Evolutionary conservation across 306 rosid genomes (phyloP), one percentile per base, ranked within the genome.

Genomic region (Dalbergia oliveri): DNA sequence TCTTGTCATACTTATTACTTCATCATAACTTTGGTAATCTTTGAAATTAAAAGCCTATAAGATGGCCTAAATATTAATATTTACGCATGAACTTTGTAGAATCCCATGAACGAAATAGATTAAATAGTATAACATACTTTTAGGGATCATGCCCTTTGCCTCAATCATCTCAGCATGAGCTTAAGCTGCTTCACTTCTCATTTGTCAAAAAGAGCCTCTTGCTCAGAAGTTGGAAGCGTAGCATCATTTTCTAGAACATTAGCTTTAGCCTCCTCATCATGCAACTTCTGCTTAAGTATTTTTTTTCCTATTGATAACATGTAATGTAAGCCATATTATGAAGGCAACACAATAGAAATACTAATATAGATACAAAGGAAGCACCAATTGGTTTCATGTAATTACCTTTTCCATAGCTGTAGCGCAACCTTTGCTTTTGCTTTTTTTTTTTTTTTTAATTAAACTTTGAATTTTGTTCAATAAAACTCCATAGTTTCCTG

Each of bases 161-260:
- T 80, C 85, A 41, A 86, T 76, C 79, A 79, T 81, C 82, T 81
- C 82, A 37, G 86, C 82, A 23, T 89, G 88, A 37, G 82, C 90
- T 66, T 78, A 73, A 79, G 84, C 89, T 47, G 63, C 82, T 4
- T 86, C 85, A 68, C 35, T 85, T 83, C 85, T 77, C 74, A 91
- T 77, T 69, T 77, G 49, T 59, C 73, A 76, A 76, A 69, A 39
- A 76, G 58, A 39, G 54, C 50, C 8, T 41, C 86, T 51, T 82
- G 73, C 54, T 69, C 73, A 14, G 73, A 33, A 33, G 53, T 70
- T 70, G 86, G 41, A 53, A 70, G 39, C 19, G 74, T 56, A 12
- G 33, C 74, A 14, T 87, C 84, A 59, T 81, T 84, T 6, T 86
- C 69, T 15, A 68, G 83, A 47, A 79, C 54, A 51, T 79, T 53